Evolutionary conservation across 2,329 filamentous ascomycete genomes (phyloP).

Genomic region (Diaporthe velutina): DNA sequence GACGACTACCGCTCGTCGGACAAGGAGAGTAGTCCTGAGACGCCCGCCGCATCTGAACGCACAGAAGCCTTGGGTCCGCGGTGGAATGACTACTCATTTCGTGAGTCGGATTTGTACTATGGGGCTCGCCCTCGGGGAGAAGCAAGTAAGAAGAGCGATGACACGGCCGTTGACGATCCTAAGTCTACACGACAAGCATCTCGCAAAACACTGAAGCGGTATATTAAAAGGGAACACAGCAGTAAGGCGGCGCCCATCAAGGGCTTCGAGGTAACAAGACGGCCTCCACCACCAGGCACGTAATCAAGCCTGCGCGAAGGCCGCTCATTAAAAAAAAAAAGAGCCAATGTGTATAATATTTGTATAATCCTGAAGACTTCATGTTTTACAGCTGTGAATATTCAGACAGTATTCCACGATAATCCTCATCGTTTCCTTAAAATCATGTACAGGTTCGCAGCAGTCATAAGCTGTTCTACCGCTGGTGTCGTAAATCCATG

Average conservation of each 20-base stretch:
- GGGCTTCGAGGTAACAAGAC: slow-evolving; percentile 16
- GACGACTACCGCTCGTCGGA: neutral
- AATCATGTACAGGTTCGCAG: too few relatives aligned
- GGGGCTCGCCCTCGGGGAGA: slow-evolving; percentile 2
- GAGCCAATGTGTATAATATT: neutral
- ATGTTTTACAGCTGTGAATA: neutral
- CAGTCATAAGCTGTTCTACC: neutral
- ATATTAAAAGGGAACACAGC: neutral
- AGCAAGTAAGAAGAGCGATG: neutral
- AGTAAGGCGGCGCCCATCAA: neutral
- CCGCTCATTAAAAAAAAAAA: too few relatives aligned
- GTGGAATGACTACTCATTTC: slow-evolving; percentile 52
- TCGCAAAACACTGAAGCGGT: neutral
- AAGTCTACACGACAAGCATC: neutral
- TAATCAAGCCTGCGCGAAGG: neutral
- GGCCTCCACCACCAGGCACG: neutral
- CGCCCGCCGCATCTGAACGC: neutral
- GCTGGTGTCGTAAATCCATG: neutral
- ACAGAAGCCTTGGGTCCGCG: slow-evolving; percentile 42
- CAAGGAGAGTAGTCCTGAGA: neutral
- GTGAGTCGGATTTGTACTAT: slow-evolving; percentile 53
- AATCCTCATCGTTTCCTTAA: neutral
- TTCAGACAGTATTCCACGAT: neutral
- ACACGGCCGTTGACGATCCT: neutral
- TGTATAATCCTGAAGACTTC: neutral